phyloP scores from a whole-genome alignment of 2,329 filamentous ascomycete species.

The Fusarium euwallaceae region DNA sequence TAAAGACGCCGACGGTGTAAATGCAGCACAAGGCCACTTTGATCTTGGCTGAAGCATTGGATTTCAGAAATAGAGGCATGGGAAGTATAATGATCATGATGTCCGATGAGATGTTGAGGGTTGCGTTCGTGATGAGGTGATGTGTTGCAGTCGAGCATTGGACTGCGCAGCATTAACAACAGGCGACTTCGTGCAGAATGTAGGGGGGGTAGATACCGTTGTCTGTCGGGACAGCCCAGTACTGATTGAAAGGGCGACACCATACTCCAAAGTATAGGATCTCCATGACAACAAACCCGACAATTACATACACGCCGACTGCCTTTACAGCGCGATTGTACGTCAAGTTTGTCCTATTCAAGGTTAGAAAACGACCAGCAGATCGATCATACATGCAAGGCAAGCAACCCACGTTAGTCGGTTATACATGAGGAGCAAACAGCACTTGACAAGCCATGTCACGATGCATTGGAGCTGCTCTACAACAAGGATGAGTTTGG shows the following conservation, averaged over 20 bases:
- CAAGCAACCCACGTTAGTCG: neutral
- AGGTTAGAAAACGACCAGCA: neutral
- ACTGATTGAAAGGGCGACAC: conserved; percentile 2
- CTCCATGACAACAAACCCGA: neutral
- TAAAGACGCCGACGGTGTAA: neutral
- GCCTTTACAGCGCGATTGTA: neutral
- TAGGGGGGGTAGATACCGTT: neutral
- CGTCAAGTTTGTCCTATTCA: neutral
- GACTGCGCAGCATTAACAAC: neutral
- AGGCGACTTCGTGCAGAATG: neutral
- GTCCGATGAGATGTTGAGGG: neutral
- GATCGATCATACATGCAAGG: neutral
- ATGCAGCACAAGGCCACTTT: neutral
- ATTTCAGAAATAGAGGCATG: neutral
- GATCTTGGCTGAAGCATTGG: neutral
- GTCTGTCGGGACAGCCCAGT: conserved; percentile 2
- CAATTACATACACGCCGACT: neutral
- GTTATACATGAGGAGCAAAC: conserved; percentile 2
- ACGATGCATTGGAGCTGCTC: conserved; percentile 1
- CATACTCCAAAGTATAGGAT: neutral
- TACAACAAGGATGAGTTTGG: neutral
- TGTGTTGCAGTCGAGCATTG: neutral
- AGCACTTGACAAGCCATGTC: conserved; percentile 4
- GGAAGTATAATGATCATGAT: neutral
- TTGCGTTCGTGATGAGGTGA: neutral